phyloP scores from a whole-genome alignment of 371 early-diverging fungal species.

The Phascolomyces articulosus region DNA sequence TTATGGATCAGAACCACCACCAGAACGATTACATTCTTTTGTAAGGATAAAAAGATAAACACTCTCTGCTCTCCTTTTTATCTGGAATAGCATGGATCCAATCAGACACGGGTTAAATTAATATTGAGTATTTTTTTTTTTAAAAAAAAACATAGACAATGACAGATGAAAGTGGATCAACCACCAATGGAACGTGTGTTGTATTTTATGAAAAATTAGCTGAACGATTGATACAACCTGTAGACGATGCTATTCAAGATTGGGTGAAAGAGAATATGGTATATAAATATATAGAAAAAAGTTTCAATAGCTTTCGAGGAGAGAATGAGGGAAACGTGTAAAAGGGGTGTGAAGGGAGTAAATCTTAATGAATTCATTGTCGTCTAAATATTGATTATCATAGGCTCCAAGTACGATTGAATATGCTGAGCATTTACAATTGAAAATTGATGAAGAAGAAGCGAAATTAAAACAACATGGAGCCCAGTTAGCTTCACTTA shows the following conservation, averaged over 20 bases:
- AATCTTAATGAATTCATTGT: too few species aligned
- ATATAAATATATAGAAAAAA: slow-evolving; percentile 3
- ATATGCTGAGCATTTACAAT: slow-evolving; percentile 53
- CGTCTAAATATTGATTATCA: neutral
- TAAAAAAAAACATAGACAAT: slow-evolving; percentile 54
- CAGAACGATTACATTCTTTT: slow-evolving; percentile 75
- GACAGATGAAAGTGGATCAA: slow-evolving; percentile 73
- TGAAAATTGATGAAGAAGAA: slow-evolving; percentile 43
- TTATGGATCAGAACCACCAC: slow-evolving; percentile 57
- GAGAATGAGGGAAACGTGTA: too few species aligned
- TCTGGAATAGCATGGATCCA: too few species aligned
- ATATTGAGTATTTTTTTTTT: too few species aligned
- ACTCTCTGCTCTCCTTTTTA: too few species aligned
- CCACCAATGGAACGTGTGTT: slow-evolving; percentile 73
- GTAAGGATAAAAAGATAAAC: too few species aligned
- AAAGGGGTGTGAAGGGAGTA: too few species aligned
- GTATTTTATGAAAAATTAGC: slow-evolving; percentile 65
- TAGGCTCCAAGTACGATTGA: slow-evolving; percentile 58
- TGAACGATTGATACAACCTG: slow-evolving; percentile 39
- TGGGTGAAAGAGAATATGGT: slow-evolving; percentile 61
- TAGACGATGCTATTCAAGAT: slow-evolving; percentile 50
- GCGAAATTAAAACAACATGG: slow-evolving; percentile 22
- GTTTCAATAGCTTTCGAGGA: too few species aligned
- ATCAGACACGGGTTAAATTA: too few species aligned
- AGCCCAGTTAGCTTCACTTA: slow-evolving; percentile 16